These are phyloP conservation scores for Pestalotiopsis sp. DNA, from an alignment of 2,329 filamentous ascomycete species.

Conservation along the genomic window DNA sequence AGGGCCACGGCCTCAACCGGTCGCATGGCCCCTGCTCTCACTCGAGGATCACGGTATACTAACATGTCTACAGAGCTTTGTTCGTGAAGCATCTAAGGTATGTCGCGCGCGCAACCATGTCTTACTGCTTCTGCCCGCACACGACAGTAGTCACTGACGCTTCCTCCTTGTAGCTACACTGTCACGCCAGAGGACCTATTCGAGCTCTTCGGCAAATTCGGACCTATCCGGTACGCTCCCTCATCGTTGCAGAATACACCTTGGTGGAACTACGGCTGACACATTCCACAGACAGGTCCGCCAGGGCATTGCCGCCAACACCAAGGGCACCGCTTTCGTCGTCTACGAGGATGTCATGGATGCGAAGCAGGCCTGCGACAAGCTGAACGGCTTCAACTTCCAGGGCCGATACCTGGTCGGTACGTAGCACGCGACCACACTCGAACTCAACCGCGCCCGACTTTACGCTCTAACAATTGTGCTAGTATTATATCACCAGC, in stretches of 20 bases:
- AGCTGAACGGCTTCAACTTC: slow-evolving; percentile 99
- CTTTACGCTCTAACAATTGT: slow-evolving; percentile 13
- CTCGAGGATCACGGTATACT: slow-evolving; percentile 21
- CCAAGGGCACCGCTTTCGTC: slow-evolving; percentile 97
- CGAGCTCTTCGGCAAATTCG: slow-evolving; percentile 96
- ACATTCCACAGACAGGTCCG: slow-evolving; percentile 79
- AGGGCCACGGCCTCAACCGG: slow-evolving; percentile 2
- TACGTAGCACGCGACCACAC: slow-evolving; percentile 50
- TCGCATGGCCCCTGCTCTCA: slow-evolving; percentile 8
- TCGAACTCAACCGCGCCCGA: not conserved
- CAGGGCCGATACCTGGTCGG: slow-evolving; percentile 98
- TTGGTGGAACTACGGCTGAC: slow-evolving; percentile 21
- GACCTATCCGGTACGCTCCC: slow-evolving; percentile 79
- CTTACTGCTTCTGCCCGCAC: not conserved
- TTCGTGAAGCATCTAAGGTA: slow-evolving; percentile 99
- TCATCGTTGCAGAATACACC: slow-evolving; percentile 53
- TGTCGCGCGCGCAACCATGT: slow-evolving; percentile 45
- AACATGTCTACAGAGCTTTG: slow-evolving; percentile 73
- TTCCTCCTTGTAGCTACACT: slow-evolving; percentile 75
- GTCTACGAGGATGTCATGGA: slow-evolving; percentile 99
- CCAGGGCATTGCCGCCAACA: slow-evolving; percentile 95
- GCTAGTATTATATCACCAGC: slow-evolving; percentile 65
- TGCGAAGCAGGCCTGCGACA: slow-evolving; percentile 98
- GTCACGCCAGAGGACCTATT: slow-evolving; percentile 97
- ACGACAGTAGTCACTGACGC: slow-evolving; percentile 21